Evolutionary conservation across 192 early-diverging fungal genomes (phyloP), one percentile per base, ranked within the genome.

Genomic region (Entomortierella chlamydospora): DNA sequence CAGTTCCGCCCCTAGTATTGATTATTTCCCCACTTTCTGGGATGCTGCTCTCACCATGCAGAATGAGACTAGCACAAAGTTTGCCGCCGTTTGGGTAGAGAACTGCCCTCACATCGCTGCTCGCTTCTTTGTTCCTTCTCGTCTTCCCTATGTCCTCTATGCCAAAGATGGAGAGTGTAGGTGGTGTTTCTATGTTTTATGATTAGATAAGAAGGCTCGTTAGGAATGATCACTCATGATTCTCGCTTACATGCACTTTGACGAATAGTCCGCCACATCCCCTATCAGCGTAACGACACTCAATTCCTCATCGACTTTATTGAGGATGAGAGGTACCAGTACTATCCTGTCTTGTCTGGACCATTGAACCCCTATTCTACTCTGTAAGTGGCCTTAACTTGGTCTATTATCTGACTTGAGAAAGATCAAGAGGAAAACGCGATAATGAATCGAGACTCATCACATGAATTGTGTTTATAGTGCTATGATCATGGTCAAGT

Each of bases 81-180:
- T 79, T 28, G 61, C 68, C 7, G 2, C 63, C 4, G 68, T 79
- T 50, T 79, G 76, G 76, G 76, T 79, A 20, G 76, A 79, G 37
- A 68, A 79, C 23, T 70, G 59, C 23, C 29, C 76, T 37, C 76
- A 61, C 51, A 31, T 79, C 22, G 23, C 76, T 28, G 68, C 76
- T 20, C 76, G 76, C 28, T 79, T 79, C 68, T 66, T 79, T 49
- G 29, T 70, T 51, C 76, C 76, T 50, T 61, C 76, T 34, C 76
- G 76, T 61, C 76, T 79, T 47, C 76, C 76, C 10, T 70, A 56
- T 54, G 49, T 79, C 25, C 17, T 79, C 51, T 70, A 79, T 22
- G 76, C 76, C 62, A 79, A 79, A 62, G 76, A 79, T 70, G 76
- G 76, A 34, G 68, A 66, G 6, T 79, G 73, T 78, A 78, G 45